phyloP scores from a whole-genome alignment of 352 stramenopile genomes.

The Pythium phragmiticola region DNA sequence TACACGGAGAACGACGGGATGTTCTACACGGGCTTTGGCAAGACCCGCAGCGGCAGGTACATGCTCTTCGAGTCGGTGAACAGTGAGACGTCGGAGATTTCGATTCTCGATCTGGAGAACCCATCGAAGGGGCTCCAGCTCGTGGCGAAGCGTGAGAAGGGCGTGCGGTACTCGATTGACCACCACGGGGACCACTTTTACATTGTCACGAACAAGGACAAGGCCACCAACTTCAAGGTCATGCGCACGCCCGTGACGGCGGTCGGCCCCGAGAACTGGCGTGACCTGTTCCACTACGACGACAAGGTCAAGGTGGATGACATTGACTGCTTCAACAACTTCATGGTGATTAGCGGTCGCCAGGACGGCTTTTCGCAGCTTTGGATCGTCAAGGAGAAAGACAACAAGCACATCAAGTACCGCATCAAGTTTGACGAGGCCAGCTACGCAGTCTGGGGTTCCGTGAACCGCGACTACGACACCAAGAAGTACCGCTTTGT shows the following conservation, averaged over 20 bases:
- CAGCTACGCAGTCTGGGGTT: slow-evolving; percentile 85
- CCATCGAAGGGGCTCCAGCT: slow-evolving; percentile 45
- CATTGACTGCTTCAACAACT: slow-evolving; percentile 87
- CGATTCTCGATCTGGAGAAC: slow-evolving; percentile 68
- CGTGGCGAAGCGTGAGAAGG: slow-evolving; percentile 67
- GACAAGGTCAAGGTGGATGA: slow-evolving; percentile 80
- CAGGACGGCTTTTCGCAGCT: slow-evolving; percentile 84
- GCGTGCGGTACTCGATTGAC: slow-evolving; percentile 82
- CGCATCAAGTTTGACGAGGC: slow-evolving; percentile 88
- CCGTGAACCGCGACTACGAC: slow-evolving; percentile 87
- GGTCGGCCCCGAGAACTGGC: slow-evolving; percentile 73
- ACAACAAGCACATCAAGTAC: slow-evolving; percentile 37
- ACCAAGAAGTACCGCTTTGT: slow-evolving; percentile 86
- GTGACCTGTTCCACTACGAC: slow-evolving; percentile 86
- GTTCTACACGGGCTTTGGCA: slow-evolving; percentile 91
- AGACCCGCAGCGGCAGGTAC: slow-evolving; percentile 92
- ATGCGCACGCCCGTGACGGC: slow-evolving; percentile 62
- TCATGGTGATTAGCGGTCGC: slow-evolving; percentile 84
- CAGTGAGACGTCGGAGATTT: slow-evolving; percentile 92
- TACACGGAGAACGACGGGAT: slow-evolving; percentile 95
- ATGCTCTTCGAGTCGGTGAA: slow-evolving; percentile 88
- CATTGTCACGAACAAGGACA: slow-evolving; percentile 93
- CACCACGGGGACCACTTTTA: slow-evolving; percentile 90
- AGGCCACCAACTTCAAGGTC: slow-evolving; percentile 93
- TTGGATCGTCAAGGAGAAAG: slow-evolving; percentile 76